Conservation (phyloP, 306 rosid genomes). For the Pterocarpus santalinus region DNA sequence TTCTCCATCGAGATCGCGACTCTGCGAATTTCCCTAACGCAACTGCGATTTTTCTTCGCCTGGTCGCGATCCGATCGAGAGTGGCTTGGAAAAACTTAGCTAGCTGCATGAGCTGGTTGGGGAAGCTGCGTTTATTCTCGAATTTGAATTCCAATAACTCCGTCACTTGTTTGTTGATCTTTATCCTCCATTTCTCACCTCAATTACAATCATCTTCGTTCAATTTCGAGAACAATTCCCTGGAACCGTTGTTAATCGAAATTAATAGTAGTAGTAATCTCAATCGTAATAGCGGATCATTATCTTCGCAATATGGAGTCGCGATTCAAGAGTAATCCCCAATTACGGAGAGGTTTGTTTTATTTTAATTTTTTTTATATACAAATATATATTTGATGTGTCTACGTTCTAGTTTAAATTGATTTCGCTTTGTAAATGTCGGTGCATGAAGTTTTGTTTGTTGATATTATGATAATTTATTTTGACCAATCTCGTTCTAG, state of each 20-base stretch:
- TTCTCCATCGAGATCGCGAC: slow-evolving; percentile 12
- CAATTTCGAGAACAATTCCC: slow-evolving; percentile 54
- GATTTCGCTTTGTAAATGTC: slow-evolving; percentile 23
- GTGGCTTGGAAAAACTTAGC: slow-evolving; percentile 49
- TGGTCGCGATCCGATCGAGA: slow-evolving; percentile 40
- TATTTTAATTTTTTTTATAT: not conserved
- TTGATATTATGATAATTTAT: not conserved
- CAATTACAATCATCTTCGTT: slow-evolving; percentile 63
- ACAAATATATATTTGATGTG: not conserved
- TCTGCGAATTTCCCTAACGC: not conserved
- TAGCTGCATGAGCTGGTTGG: slow-evolving; percentile 97
- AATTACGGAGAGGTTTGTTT: slow-evolving; percentile 79
- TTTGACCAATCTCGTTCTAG: not conserved
- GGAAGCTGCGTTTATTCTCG: slow-evolving; percentile 79
- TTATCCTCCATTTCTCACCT: slow-evolving; percentile 82
- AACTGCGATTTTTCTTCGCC: not conserved
- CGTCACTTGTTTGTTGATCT: slow-evolving; percentile 78
- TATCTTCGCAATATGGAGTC: slow-evolving; percentile 72
- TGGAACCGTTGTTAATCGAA: slow-evolving; percentile 52
- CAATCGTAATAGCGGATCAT: slow-evolving; percentile 27
- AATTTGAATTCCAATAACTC: slow-evolving; percentile 82
- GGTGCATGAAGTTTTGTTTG: not conserved
- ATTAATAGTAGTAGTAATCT: slow-evolving; percentile 26
- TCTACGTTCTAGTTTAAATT: not conserved
- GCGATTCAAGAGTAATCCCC: slow-evolving; percentile 69